Evolutionary conservation across 2,329 filamentous ascomycete genomes (phyloP).

Genomic region (Epichloe amarillans): DNA sequence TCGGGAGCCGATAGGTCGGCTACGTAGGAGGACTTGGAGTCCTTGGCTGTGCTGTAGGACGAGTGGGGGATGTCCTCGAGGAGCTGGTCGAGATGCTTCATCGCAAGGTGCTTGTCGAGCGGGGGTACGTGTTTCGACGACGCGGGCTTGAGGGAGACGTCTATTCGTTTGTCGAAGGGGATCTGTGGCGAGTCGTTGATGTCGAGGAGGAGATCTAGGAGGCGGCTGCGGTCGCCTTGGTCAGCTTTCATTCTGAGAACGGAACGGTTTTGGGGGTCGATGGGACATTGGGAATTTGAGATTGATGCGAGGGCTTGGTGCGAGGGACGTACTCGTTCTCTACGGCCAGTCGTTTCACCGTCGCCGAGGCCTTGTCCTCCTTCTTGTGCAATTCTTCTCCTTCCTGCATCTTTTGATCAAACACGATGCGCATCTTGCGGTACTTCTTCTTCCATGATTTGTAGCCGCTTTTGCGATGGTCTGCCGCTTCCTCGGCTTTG

Average conservation of each 20-base stretch:
- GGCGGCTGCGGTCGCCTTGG: conserved; percentile 45
- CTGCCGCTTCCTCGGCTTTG: conserved; percentile 32
- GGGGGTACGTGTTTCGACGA: conserved; percentile 19
- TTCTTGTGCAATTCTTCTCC: conserved; percentile 72
- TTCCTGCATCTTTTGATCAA: conserved; percentile 65
- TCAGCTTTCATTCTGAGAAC: neutral
- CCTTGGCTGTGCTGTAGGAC: conserved; percentile 39
- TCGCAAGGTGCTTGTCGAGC: conserved; percentile 22
- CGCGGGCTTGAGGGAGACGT: conserved; percentile 42
- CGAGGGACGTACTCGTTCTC: conserved; percentile 68
- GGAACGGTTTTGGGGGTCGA: too few species aligned
- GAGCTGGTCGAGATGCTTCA: conserved; percentile 37
- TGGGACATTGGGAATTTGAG: neutral
- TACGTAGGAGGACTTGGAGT: conserved; percentile 47
- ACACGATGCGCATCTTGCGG: conserved; percentile 71
- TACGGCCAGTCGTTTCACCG: conserved; percentile 71
- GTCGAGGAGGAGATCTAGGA: conserved; percentile 79
- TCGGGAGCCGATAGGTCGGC: conserved; percentile 36
- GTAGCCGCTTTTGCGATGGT: conserved; percentile 36
- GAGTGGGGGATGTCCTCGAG: conserved; percentile 36
- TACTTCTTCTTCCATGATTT: conserved; percentile 87
- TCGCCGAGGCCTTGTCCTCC: conserved; percentile 67
- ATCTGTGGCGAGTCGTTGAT: conserved; percentile 78
- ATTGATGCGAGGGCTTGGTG: neutral
- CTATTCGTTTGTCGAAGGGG: conserved; percentile 55